Evolutionary conservation across 2,329 filamentous ascomycete species (phyloP).

Genomic region (Claviceps africana): DNA sequence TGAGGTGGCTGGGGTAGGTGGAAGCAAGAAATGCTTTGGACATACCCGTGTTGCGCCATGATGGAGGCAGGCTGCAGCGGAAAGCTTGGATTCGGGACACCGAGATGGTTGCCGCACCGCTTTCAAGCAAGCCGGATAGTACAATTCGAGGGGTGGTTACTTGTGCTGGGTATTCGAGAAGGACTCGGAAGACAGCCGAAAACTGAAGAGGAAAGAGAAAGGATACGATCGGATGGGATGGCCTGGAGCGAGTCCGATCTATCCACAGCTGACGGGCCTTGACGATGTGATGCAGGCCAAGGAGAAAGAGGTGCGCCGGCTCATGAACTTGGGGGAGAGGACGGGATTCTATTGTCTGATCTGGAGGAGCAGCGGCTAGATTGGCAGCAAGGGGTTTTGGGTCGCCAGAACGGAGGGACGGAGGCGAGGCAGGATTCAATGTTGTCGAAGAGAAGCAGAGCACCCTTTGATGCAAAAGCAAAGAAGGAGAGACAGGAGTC

Average conservation of each 20-base stretch:
- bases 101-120: background rate
- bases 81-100: background rate
- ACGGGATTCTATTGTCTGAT: background rate
- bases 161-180: background rate
- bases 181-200: background rate
- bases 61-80: slow-evolving; percentile 7
- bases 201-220: background rate
- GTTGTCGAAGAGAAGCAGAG: background rate
- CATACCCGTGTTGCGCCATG: slow-evolving; percentile 22
- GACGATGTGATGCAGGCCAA: slow-evolving; percentile 1
- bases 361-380: slow-evolving; percentile 3
- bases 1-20: background rate
- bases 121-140: background rate
- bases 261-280: background rate
- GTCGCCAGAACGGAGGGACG: background rate
- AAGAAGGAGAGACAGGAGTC: background rate
- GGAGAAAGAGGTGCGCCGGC: slow-evolving; percentile 3
- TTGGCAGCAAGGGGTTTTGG: background rate
- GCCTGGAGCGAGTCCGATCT: background rate
- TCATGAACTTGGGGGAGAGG: slow-evolving; percentile 3
- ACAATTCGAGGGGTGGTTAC: background rate
- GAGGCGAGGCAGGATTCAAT: background rate
- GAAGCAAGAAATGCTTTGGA: background rate
- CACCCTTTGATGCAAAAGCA: background rate
- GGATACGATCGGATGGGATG: background rate